These are phyloP conservation scores for Fulvia fulva DNA, from an alignment of 2,329 filamentous ascomycete genomes.

Conservation along the genomic window DNA sequence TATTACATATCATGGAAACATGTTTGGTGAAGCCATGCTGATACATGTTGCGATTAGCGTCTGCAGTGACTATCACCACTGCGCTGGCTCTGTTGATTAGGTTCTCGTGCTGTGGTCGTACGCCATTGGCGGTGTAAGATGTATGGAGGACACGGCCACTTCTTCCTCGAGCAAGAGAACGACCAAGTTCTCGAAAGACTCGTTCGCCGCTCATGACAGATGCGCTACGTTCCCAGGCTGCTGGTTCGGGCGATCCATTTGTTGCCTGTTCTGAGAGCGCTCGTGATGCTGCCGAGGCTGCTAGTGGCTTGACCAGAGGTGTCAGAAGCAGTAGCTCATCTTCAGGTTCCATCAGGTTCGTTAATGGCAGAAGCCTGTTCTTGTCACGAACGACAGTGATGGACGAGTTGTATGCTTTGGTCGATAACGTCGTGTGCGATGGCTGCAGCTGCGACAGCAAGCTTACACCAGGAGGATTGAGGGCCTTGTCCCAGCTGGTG, in stretches of 20 bases:
- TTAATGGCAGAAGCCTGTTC: slow-evolving; percentile 76
- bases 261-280: slow-evolving; percentile 60
- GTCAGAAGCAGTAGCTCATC: slow-evolving; percentile 89
- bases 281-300: slow-evolving; percentile 78
- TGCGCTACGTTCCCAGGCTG: slow-evolving; percentile 53
- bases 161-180: slow-evolving; percentile 78
- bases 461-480: slow-evolving; percentile 78
- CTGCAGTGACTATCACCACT: slow-evolving; percentile 86
- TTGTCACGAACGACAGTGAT: slow-evolving; percentile 92
- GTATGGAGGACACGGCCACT: slow-evolving; percentile 87
- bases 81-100: slow-evolving; percentile 83
- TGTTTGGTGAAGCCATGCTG: slow-evolving; percentile 95
- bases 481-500: slow-evolving; percentile 84
- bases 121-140: slow-evolving; percentile 89
- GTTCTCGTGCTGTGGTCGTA: slow-evolving; percentile 88
- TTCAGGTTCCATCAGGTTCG: slow-evolving; percentile 73
- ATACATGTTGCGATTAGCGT: slow-evolving; percentile 90
- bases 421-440: slow-evolving; percentile 74
- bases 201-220: slow-evolving; percentile 86
- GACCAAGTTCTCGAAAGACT: slow-evolving; percentile 84
- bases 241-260: slow-evolving; percentile 54
- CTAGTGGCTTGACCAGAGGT: slow-evolving; percentile 85
- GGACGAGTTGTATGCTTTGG: slow-evolving; percentile 82
- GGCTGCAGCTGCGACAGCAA: slow-evolving; percentile 78
- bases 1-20: slow-evolving; percentile 89